Conservation (phyloP, 768 basidiomycete genomes). For the Ramaria sp. region DNA sequence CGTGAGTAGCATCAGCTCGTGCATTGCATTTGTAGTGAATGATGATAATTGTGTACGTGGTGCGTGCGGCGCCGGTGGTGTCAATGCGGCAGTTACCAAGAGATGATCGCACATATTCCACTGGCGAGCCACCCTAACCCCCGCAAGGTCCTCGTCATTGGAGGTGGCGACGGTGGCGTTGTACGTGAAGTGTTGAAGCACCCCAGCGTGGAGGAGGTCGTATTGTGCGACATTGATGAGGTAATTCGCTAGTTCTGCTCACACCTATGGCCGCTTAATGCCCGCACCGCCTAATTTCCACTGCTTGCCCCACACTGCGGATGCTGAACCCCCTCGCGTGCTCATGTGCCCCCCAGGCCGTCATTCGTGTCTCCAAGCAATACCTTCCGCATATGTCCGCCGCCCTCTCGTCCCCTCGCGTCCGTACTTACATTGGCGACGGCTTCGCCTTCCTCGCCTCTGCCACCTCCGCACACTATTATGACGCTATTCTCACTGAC, state of each 20-base stretch:
- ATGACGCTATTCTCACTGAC: slow-evolving; percentile 98
- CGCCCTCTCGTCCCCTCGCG: slow-evolving; percentile 69
- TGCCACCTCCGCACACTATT: slow-evolving; percentile 52
- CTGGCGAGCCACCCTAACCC: slow-evolving; percentile 94
- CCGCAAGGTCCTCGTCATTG: slow-evolving; percentile 91
- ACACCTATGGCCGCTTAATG: not conserved
- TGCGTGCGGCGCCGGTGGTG: not conserved
- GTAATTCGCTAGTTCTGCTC: slow-evolving; percentile 24
- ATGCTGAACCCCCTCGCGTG: too few species aligned
- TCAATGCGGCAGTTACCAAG: slow-evolving; percentile 64
- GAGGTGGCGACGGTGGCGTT: slow-evolving; percentile 97
- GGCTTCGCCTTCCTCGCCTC: slow-evolving; percentile 95
- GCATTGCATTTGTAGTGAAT: not conserved
- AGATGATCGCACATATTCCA: slow-evolving; percentile 99
- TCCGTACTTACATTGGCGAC: slow-evolving; percentile 81
- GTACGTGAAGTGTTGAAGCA: slow-evolving; percentile 97
- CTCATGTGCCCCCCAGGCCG: slow-evolving; percentile 45
- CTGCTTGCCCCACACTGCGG: too few species aligned
- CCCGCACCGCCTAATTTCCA: not conserved
- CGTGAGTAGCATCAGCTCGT: slow-evolving; percentile 41
- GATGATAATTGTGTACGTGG: too few species aligned
- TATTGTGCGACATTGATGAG: slow-evolving; percentile 97
- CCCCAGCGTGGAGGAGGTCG: slow-evolving; percentile 78
- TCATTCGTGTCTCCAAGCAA: slow-evolving; percentile 86
- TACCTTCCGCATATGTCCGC: slow-evolving; percentile 92